Percentiles rank a stretch among this genome's conserved stretches.
Conservation (phyloP, 106 monocot genomes). For the Chionographis japonica region DNA sequence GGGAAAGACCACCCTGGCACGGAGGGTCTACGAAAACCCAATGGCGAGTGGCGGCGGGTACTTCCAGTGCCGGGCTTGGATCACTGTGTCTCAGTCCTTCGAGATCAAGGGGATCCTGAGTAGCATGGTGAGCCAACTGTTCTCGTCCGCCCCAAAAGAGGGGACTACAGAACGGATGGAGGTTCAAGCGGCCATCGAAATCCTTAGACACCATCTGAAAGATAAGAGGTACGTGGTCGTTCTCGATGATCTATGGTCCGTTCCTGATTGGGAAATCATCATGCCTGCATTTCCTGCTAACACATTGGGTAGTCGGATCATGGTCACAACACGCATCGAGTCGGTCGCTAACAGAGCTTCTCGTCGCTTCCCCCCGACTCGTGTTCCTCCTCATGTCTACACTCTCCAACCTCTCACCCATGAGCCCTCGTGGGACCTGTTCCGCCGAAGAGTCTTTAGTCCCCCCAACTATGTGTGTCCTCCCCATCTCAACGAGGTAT, state of each 20-base stretch:
- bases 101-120: background rate
- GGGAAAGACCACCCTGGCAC: constrained; percentile 25
- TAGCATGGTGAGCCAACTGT: constrained; percentile 10
- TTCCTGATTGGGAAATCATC: constrained; percentile 10
- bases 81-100: constrained; percentile 12
- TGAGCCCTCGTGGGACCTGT: background rate
- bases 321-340: constrained; percentile 19
- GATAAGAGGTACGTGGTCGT: constrained; percentile 16
- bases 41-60: background rate
- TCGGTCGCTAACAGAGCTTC: constrained; percentile 7
- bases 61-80: constrained; percentile 13
- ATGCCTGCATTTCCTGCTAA: constrained; percentile 15
- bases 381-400: constrained; percentile 4
- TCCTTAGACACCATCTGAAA: background rate
- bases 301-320: constrained; percentile 13
- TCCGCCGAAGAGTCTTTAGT: no score
- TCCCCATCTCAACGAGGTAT: background rate
- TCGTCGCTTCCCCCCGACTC: background rate
- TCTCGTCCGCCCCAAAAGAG: no score
- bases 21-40: constrained; percentile 2
- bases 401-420: background rate
- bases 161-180: background rate
- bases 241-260: constrained; percentile 24
- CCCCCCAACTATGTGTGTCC: constrained; percentile 8
- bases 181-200: background rate